Base-by-base conservation (phyloP, 23 red algal genomes). In the Gracilariopsis chorda region DNA sequence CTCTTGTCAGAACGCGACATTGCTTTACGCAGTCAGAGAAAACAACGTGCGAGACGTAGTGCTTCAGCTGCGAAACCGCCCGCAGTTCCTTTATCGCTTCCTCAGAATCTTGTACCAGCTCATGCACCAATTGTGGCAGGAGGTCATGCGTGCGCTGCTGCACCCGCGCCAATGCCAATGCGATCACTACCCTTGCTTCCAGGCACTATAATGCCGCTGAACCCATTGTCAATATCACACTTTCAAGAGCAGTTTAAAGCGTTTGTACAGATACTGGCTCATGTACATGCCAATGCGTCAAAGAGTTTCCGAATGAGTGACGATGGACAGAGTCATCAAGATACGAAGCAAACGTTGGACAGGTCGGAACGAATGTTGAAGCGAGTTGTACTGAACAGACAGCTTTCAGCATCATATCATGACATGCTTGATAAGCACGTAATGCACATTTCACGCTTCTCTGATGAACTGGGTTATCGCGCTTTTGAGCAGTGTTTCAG, bases 251-350 rank as follows among this genome's bases (percentile, higher is more conserved):
- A 88, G 45, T n/a, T 88, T 10, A 47, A 43, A 29, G 65, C 62
- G 44, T 65, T 68, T 73, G 83, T 88, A 59, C 83, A 88, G 43
- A 49, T 88, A 51, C 43, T 77, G 62, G 44, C 83, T 4, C 30
- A 53, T 63, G 17, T 69, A 20, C 80, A 84, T 84, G 80, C 80
- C n/a, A 84, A 84, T 32, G 27, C n/a, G 14, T 43, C 34, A 25
- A 64, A 60, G 51, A 68, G 44, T 64, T 21, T 48, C 10, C 53
- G 56, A 21, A 68, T 42, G 35, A 61, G 52, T 17, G 17, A 29
- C 40, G 58, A 47, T 19, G 35, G 27, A 64, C 20, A 68, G 1
- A 8, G 10, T 41, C 56, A 64, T 63, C 24, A 37, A 47, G 37
- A 28, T 25, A n/a, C 53, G 27, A 60, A 63, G 12, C 19, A 69